A percentile compares a stretch with the other conserved stretches of the same genome.
Evolutionary conservation across 1,139 yeast genomes (phyloP).

Genomic region (Blastobotrys proliferans): DNA sequence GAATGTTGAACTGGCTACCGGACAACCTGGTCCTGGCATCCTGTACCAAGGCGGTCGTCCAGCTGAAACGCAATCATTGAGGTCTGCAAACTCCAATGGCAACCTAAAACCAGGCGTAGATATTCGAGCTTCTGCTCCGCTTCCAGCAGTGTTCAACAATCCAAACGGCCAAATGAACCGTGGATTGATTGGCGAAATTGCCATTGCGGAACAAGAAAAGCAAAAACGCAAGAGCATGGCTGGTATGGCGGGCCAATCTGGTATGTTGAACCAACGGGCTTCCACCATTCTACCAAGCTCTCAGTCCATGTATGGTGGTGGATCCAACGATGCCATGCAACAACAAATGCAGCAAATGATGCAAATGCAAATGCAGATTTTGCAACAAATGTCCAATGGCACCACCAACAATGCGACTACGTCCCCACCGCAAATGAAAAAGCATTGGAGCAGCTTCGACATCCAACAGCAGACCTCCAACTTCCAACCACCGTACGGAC

Average conservation of each 20-base stretch:
- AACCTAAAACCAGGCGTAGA: conserved; percentile 12
- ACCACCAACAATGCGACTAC: conserved; percentile 9
- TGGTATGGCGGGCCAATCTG: conserved; percentile 13
- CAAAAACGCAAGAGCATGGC: conserved; percentile 27
- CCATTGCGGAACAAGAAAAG: conserved; percentile 39
- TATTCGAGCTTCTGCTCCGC: conserved; percentile 14
- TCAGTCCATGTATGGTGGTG: conserved; percentile 2
- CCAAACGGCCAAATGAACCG: conserved; percentile 26
- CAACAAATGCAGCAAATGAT: conserved; percentile 34
- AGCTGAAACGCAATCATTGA: conserved; percentile 12
- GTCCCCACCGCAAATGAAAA: conserved; percentile 13
- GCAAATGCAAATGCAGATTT: conserved; percentile 35
- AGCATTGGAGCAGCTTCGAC: conserved; percentile 23
- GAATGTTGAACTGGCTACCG: conserved; percentile 11
- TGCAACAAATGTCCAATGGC: conserved; percentile 28
- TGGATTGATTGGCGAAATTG: conserved; percentile 40
- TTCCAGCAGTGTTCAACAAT: conserved; percentile 29
- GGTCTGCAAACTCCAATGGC: conserved; percentile 10
- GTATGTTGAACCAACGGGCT: conserved; percentile 11
- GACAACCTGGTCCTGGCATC: conserved; percentile 14
- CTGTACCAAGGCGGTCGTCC: conserved; percentile 8
- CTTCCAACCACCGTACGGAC: conserved; percentile 12
- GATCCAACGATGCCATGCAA: conserved; percentile 24
- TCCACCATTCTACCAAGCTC: background rate
- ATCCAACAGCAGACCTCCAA: conserved; percentile 6